phyloP scores from a whole-genome alignment of 2,329 filamentous ascomycete species.

The Hypoxylon sp. region DNA sequence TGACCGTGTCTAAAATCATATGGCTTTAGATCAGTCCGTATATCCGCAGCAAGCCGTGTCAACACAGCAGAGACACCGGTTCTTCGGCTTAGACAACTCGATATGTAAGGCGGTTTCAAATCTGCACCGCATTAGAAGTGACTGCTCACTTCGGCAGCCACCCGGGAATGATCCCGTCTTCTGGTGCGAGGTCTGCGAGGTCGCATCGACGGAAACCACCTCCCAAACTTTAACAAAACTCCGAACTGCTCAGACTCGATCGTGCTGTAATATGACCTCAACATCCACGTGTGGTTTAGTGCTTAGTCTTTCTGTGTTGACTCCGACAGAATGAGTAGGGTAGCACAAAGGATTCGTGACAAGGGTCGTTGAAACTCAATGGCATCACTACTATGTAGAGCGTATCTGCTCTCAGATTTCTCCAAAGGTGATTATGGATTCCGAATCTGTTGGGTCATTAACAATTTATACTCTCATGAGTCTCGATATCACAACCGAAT shows the following conservation, averaged over 20 bases:
- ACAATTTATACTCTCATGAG: conserved; percentile 1
- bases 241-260: conserved; percentile 20
- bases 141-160: conserved; percentile 28
- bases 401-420: conserved; percentile 11
- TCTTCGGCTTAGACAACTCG: conserved; percentile 10
- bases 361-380: conserved; percentile 15
- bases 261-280: conserved; percentile 6
- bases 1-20: conserved; percentile 15
- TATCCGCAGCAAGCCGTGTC: conserved; percentile 21
- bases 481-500: not conserved
- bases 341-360: conserved; percentile 8
- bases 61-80: conserved; percentile 6
- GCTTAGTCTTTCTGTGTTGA: conserved; percentile 4
- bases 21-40: conserved; percentile 10
- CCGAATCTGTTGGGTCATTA: not conserved
- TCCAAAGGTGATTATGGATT: not conserved
- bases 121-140: conserved; percentile 4
- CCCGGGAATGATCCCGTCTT: conserved; percentile 26
- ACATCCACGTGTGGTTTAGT: conserved; percentile 6
- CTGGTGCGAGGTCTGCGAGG: conserved; percentile 19
- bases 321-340: conserved; percentile 9
- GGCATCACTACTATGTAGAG: not conserved
- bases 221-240: conserved; percentile 36
- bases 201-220: conserved; percentile 38
- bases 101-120: conserved; percentile 9